Conservation (phyloP, 2,329 filamentous ascomycete genomes). For the Colletotrichum karsti region DNA sequence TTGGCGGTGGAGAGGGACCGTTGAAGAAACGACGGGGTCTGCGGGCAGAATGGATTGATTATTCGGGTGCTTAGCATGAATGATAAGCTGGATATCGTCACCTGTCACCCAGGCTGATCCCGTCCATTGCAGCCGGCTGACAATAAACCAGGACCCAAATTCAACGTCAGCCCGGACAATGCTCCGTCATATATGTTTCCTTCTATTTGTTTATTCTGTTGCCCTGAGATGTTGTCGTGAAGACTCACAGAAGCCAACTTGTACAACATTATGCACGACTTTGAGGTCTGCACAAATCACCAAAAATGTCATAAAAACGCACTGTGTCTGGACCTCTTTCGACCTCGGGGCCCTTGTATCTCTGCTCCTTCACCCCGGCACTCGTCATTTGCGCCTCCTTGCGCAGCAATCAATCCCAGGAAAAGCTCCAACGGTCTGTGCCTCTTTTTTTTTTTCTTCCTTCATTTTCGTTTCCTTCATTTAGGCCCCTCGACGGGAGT, state of each 20-base stretch:
- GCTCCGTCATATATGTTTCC: not conserved
- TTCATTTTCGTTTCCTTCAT: not conserved
- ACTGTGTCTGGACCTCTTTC: slow-evolving; percentile 20
- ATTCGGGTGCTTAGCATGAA: slow-evolving; percentile 6
- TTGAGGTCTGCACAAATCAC: not conserved
- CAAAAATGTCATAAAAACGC: not conserved
- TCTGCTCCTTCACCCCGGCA: slow-evolving; percentile 7
- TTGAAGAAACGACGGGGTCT: slow-evolving; percentile 22
- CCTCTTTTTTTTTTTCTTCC: not conserved
- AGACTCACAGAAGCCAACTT: not conserved
- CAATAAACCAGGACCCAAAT: slow-evolving; percentile 19
- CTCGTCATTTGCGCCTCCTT: slow-evolving; percentile 22
- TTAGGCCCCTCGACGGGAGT: not conserved
- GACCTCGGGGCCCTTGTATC: not conserved
- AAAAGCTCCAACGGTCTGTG: slow-evolving; percentile 20
- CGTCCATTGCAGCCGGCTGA: not conserved
- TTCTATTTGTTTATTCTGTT: not conserved
- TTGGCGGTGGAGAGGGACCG: slow-evolving; percentile 4
- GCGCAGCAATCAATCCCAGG: slow-evolving; percentile 16
- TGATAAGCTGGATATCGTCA: slow-evolving; percentile 16
- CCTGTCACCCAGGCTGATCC: slow-evolving; percentile 21
- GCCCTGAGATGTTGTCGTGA: not conserved
- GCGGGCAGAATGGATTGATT: no score
- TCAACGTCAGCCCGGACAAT: slow-evolving; percentile 16
- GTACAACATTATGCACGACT: not conserved